Conservation (phyloP, 2,329 filamentous ascomycete species). For the Diaporthe caulivora region DNA sequence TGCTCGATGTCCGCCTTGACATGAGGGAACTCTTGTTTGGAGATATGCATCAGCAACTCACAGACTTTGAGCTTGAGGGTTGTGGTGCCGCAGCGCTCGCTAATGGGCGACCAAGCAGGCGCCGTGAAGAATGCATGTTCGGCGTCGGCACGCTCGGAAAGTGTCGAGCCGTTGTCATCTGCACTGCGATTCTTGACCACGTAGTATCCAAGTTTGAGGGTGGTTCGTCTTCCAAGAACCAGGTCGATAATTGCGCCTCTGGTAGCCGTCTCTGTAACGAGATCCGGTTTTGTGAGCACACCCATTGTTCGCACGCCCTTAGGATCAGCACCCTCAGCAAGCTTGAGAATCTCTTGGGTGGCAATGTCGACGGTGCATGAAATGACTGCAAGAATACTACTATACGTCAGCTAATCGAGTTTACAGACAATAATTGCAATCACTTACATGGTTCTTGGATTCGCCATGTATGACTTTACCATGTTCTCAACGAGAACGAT, state of each 20-base stretch:
- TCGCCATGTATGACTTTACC: slow-evolving; percentile 60
- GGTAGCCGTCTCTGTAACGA: slow-evolving; percentile 60
- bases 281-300: slow-evolving; percentile 71
- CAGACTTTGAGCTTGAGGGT: slow-evolving; percentile 52
- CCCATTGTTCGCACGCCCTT: slow-evolving; percentile 57
- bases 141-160: slow-evolving; percentile 46
- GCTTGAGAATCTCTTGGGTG: slow-evolving; percentile 53
- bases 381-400: slow-evolving; percentile 61
- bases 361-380: slow-evolving; percentile 53
- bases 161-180: slow-evolving; percentile 51
- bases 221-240: slow-evolving; percentile 53
- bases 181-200: slow-evolving; percentile 62
- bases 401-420: too few relatives aligned
- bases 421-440: too few relatives aligned
- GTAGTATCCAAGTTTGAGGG: slow-evolving; percentile 61
- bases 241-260: slow-evolving; percentile 56
- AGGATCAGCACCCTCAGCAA: slow-evolving; percentile 54
- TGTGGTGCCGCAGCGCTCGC: too few relatives aligned
- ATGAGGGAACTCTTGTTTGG: slow-evolving; percentile 53
- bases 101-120: too few relatives aligned
- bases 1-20: slow-evolving; percentile 45
- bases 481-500: slow-evolving; percentile 60
- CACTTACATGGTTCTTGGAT: slow-evolving; percentile 63
- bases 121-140: slow-evolving; percentile 48
- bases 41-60: slow-evolving; percentile 54